Evolutionary conservation across 306 rosid species (phyloP), one percentile per base, ranked within the genome.

Genomic region (Boehmeria nivea): DNA sequence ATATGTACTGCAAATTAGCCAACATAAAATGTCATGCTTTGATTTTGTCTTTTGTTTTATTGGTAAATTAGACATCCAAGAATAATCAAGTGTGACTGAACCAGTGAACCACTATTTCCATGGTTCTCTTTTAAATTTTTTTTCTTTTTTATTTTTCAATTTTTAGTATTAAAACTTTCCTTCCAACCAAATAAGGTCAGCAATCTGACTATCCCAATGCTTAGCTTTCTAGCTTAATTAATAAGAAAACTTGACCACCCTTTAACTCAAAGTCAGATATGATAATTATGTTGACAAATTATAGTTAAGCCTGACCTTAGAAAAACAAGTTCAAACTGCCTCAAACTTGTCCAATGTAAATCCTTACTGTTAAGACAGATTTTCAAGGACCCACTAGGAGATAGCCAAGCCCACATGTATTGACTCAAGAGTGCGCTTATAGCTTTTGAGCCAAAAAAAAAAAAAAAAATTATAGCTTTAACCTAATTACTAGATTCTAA

Each of bases 341-440:
- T 12, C 16, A 58, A 27, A 23, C 5, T 3, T 48, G 53, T 8
- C 17, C 16, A 53, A 16, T 17, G 58, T 27, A 31, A 31, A 31
- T 4, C 9, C 36, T 31, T 31, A n/a, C 9, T 31, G 36, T 10
- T 2, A 31, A 31, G 36, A 31, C 36, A 31, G 36, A 31, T 31
- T 17, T 22, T 55, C 7, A 12, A 55, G 43, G 45, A 20, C 16
- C 63, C 63, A 40, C n/a, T 7, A 3, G 12, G 33, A 37, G 20
- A 56, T 14, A 6, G 36, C 10, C 16, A 57, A n/a, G 27, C 61
- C 50, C 49, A 57, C 50, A 24, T 40, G 48, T 57, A 6, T 57
- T 57, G 61, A 57, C 61, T 24, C 42, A 31, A 14, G 22, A 40
- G 18, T 14, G 37, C 6, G 36, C 9, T 2, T 31, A 31, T 31